Evolutionary conservation across 768 basidiomycete genomes (phyloP), one percentile per base, ranked within the genome.

Genomic region (Cyathus striatus): DNA sequence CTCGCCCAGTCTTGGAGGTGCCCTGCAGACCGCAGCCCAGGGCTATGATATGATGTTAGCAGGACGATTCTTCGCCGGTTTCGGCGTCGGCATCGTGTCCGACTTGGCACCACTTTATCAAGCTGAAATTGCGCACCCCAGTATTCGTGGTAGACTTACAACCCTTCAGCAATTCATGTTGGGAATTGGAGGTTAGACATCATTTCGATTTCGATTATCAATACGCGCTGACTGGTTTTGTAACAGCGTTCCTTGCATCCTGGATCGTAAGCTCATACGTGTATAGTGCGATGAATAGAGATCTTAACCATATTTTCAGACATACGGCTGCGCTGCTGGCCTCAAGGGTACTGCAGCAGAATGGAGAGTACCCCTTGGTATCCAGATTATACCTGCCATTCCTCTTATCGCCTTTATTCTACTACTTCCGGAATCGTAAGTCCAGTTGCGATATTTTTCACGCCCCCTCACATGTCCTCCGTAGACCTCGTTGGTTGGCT

Each of bases 61-160:
- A 16, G 74, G 75, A 3, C 64, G 74, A 2, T 76, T 76, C 61
- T 70, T 75, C 43, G 75, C 74, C 12, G 73, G 73, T 55, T 68
- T 66, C 43, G 69, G 68, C 6, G 62, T 71, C 6, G 73, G 73
- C 1, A 72, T 76, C 44, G 69, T 76, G 48, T 68, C 73, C 6
- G 71, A 75, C 54, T 57, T 74, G 14, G 70, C 72, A 4, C 69
- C 73, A 21, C 53, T 81, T 7, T 79, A 81, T 54, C 77, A 80
- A 58, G 71, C 77, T 14, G 77, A 79, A 57, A 79, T 81, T 40
- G 73, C 76, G 2, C 75, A 76, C 45, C 75, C 76, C 0, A 72
- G 70, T 58, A 77, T 76, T 33, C 65, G 75, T n/a, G 76, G 76
- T 7, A 63, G 74, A 14, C 59, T 77, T 27, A 77, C 73, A 2